Evolutionary conservation across 139 green algal species (phyloP).

Genomic region (Picochlorum sp.): DNA sequence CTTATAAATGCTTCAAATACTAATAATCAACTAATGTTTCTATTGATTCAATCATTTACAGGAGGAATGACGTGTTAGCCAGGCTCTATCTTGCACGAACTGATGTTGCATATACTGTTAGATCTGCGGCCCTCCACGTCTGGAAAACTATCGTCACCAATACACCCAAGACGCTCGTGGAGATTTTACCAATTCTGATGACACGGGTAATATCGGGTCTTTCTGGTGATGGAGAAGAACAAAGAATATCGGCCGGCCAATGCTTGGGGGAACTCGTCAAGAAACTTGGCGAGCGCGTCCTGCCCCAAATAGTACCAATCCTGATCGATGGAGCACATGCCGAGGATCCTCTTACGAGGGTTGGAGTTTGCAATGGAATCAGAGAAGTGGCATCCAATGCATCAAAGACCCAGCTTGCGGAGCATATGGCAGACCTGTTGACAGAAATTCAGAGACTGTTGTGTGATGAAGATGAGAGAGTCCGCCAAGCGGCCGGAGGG

Average conservation of each 20-base stretch:
- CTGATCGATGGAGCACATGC: constrained; percentile 56
- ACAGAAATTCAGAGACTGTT: constrained; percentile 74
- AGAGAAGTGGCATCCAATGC: constrained; percentile 75
- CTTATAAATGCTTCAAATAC: neutral
- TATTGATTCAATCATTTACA: constrained; percentile 7
- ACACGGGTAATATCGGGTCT: constrained; percentile 64
- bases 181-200: constrained; percentile 84
- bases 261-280: constrained; percentile 91
- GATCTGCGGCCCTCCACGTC: constrained; percentile 75
- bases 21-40: neutral
- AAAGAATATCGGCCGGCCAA: constrained; percentile 53
- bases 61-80: constrained; percentile 69
- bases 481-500: constrained; percentile 60
- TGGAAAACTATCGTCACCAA: constrained; percentile 96
- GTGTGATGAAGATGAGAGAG: constrained; percentile 60
- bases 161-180: constrained; percentile 83
- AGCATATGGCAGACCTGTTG: constrained; percentile 77
- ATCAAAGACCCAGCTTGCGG: constrained; percentile 51
- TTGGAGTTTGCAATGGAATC: constrained; percentile 68
- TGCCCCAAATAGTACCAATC: constrained; percentile 85
- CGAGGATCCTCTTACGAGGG: constrained; percentile 11
- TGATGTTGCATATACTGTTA: constrained; percentile 77
- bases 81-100: constrained; percentile 74
- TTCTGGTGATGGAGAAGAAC: constrained; percentile 47
- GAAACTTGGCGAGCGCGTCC: constrained; percentile 93